Base-by-base conservation (phyloP, 306 rosid genomes). In the Morella rubra region DNA sequence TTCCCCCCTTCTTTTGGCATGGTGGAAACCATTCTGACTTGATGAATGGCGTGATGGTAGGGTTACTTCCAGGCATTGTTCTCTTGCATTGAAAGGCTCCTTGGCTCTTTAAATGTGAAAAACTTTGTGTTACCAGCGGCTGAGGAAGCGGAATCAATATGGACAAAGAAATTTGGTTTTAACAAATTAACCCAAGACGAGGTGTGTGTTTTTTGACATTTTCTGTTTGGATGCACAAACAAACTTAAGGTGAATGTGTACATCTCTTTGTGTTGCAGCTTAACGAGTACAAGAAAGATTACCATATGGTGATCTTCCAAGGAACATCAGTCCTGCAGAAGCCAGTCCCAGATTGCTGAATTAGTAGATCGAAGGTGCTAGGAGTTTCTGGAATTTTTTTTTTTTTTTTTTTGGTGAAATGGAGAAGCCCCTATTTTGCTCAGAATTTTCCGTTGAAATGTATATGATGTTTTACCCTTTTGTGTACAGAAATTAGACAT, bases 291-390 rank as follows among this genome's bases (percentile, higher is more conserved):
- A 77, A 68, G 81, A 90, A 62, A 81, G 85, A 73, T 58, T 93
- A 88, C 79, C 99, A 81, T 65, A 87, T 93, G 84, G 86, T 96
- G 97, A 76, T 93, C 59, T 96, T 96, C 81, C 93, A 92, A 50
- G 96, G 91, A 58, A 89, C 96, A 4, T 66, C 91, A 0, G 84
- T 90, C 62, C 77, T 94, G 27, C 73, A 67, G 44, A 91, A 86
- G 81, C 16, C 81, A 0, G 80, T 90, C 8, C 93, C 87, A 5
- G 73, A 74, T 40, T 71, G 61, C 72, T 76, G 91, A 85, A 76
- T 80, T 22, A 14, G 79, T 76, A 69, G 51, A 37, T 22, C 13
- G 37, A 8, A 37, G 46, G 75, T 8, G 77, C 44, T 6, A 8
- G 60, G 54, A 69, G 5, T 45, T 9, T 9, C 54, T 45, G 56